These are phyloP conservation scores for Ceratobasidium sp. DNA, from an alignment of 1,284 basidiomycete genomes.

Conservation along the genomic window DNA sequence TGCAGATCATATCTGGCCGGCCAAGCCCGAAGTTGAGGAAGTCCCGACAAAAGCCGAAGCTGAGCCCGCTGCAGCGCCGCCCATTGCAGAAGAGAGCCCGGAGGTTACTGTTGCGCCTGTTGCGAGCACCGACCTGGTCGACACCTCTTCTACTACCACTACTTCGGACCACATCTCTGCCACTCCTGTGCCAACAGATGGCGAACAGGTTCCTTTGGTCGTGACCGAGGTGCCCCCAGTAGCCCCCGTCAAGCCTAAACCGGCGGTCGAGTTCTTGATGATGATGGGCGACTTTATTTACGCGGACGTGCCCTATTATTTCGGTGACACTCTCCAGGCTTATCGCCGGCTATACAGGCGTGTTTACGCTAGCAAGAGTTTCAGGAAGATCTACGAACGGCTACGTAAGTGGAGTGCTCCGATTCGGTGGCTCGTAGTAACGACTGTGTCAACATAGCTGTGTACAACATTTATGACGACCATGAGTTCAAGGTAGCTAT, in stretches of 20 bases:
- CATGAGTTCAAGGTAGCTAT: constrained; percentile 67
- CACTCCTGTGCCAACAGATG: constrained; percentile 45
- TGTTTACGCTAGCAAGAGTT: constrained; percentile 74
- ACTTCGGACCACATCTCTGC: constrained; percentile 25
- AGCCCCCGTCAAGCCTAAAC: constrained; percentile 27
- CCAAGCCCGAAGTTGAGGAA: constrained; percentile 24
- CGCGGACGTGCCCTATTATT: constrained; percentile 78
- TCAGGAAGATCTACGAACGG: constrained; percentile 74
- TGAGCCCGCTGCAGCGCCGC: constrained; percentile 18
- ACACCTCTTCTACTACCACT: background rate
- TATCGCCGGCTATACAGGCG: constrained; percentile 76
- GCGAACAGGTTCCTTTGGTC: constrained; percentile 17
- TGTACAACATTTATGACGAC: constrained; percentile 76
- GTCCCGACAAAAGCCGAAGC: constrained; percentile 31
- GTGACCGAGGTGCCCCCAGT: constrained; percentile 9
- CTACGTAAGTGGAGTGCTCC: constrained; percentile 67
- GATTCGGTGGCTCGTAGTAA: constrained; percentile 5
- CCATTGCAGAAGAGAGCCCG: constrained; percentile 44
- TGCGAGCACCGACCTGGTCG: background rate
- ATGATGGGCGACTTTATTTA: constrained; percentile 74
- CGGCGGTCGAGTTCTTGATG: constrained; percentile 37
- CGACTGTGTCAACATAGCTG: constrained; percentile 60
- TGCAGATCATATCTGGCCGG: constrained; percentile 66
- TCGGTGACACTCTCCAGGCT: constrained; percentile 68
- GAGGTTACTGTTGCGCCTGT: constrained; percentile 25